Evolutionary conservation across 768 basidiomycete genomes (phyloP), one percentile per base, ranked within the genome.

Genomic region (Tylopilus subfusipes): DNA sequence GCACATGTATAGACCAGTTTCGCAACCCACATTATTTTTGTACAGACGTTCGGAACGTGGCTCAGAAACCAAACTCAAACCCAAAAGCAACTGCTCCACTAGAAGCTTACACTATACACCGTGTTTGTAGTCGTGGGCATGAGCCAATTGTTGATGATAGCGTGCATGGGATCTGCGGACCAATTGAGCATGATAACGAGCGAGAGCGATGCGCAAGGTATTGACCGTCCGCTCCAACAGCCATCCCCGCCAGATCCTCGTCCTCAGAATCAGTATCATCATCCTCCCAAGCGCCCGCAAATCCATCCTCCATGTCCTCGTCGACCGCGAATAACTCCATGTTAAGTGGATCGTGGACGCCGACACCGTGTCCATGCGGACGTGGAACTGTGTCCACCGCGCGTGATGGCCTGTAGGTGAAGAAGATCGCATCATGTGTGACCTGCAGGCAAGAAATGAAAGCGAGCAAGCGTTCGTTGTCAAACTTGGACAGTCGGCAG

Each of bases 391-490:
- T 4, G 38, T 46, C 53, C 21, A 10, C 29, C 3, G 8, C n/a
- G 13, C n/a, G 42, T 8, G 53, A 55, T 0, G 68, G 60, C 19
- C 33, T 54, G 46, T 68, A 68, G 51, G 78, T 82, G 33, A 82
- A 58, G 55, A 47, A 84, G 13, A 84, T 55, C 0, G 77, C 78
- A 0, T 80, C 79, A 25, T 80, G 76, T 0, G 80, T 79, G 70
- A 83, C 74, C 62, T 83, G 82, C 21, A 84, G 72, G 59, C 82
- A 84, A 24, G 75, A 74, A n/a, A 82, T 62, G 33, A 39, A 56
- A 21, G 61, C 52, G n/a, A 67, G 59, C 22, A 56, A 36, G 30
- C 42, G 54, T 0, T 38, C 54, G 34, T 55, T 31, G 18, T 74
- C 52, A 16, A 53, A 53, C 36, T 33, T 46, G 45, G 21, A 22